Evolutionary conservation across 106 monocot species (phyloP), one percentile per base, ranked within the genome.

Genomic region (Amphibolis antarctica): DNA sequence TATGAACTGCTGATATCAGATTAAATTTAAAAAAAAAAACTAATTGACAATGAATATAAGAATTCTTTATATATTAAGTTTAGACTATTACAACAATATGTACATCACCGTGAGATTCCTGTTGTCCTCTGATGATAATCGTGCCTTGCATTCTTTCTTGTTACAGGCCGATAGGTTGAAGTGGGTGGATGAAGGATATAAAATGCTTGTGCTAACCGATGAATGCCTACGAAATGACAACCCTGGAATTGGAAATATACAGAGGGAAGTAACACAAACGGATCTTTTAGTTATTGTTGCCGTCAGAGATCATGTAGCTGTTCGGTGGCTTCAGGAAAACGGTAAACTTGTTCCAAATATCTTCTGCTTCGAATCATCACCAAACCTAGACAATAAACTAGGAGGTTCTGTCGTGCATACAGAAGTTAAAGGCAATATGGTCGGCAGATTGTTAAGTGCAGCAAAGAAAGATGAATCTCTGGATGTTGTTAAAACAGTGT

Each of bases 181-280:
- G 42, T 93, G 88, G 88, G 79, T 88, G 18, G 88, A 88, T 62
- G 88, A 88, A 77, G 78, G 67, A 46, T 85, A 73, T 75, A 63
- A 93, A 71, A 93, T 93, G 88, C 60, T 65, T 47, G 81, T 88
- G 22, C 77, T 81, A 68, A 81, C 66, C 44, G 86, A 84, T 54
- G 73, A 75, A 25, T 70, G 62, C n/a, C 74, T 79, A 50, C 56
- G 28, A 0, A 25, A 42, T 2, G 29, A 66, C 44, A 71, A 74
- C 42, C 28, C 42, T 30, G 53, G 45, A 46, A 20, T 66, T 19
- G 49, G 74, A 71, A 48, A 46, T 71, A 63, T 88, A 18, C 53
- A 65, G 28, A 69, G 42, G 28, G 78, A 85, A 77, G 60, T 86
- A 13, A 36, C 65, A 1, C 42, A 20, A 53, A 76, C 71, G 56